Conservation (phyloP, 805 yeast species). For the Candida succiphila region DNA sequence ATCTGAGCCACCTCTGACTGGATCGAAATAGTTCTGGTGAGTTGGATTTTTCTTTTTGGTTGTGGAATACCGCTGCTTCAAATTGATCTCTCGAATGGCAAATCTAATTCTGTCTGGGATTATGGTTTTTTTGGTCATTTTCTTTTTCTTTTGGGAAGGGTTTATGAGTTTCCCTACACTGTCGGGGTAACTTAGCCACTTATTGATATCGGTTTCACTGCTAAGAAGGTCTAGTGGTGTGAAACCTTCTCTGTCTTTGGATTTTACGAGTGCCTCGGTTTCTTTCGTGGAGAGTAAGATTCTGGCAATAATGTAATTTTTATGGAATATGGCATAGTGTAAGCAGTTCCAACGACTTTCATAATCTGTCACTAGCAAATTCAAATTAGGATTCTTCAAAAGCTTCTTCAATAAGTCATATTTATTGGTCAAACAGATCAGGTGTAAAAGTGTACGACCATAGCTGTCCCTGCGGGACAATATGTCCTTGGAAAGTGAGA, state of each 20-base stretch:
- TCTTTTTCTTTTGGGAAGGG: neutral
- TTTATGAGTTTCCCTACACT: constrained; percentile 10
- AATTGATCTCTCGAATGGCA: constrained; percentile 9
- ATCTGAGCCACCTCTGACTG: constrained; percentile 45
- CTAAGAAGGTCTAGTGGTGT: constrained; percentile 64
- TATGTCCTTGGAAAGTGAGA: constrained; percentile 25
- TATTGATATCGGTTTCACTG: constrained; percentile 31
- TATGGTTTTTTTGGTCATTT: neutral
- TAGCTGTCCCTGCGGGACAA: constrained; percentile 50
- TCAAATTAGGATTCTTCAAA: constrained; percentile 37
- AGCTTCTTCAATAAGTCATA: constrained; percentile 34
- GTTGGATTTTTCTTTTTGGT: constrained; percentile 1
- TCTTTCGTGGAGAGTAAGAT: constrained; percentile 20
- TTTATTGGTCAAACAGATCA: constrained; percentile 40
- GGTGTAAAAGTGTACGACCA: constrained; percentile 56
- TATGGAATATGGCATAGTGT: constrained; percentile 57
- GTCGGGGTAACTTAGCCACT: constrained; percentile 22
- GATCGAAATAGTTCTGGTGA: constrained; percentile 2
- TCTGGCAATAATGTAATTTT: constrained; percentile 45
- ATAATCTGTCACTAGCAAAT: constrained; percentile 40
- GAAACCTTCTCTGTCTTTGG: constrained; percentile 59
- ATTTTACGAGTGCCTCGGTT: constrained; percentile 28
- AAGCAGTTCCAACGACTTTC: constrained; percentile 81
- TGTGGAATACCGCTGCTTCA: constrained; percentile 7
- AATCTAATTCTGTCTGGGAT: neutral